These are phyloP conservation scores for Combretum micranthum DNA, from an alignment of 345 rosid genomes.

Conservation along the genomic window DNA sequence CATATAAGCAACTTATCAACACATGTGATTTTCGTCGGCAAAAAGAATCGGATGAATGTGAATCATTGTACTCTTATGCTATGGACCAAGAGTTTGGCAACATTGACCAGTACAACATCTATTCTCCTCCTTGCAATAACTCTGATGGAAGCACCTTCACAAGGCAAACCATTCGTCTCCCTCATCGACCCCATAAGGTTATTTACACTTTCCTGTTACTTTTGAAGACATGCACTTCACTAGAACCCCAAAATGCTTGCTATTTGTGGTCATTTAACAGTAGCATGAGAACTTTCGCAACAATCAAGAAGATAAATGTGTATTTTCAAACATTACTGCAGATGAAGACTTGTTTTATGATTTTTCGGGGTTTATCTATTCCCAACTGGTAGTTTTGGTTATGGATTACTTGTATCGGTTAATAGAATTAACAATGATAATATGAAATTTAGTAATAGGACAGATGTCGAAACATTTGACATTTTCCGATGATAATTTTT, in stretches of 20 bases:
- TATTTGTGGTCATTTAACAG: too few relatives aligned
- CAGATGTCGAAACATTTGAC: too few relatives aligned
- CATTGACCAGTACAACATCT: constrained; percentile 93
- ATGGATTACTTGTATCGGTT: too few relatives aligned
- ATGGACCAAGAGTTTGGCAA: constrained; percentile 96
- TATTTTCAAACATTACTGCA: too few relatives aligned
- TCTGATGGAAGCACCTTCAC: constrained; percentile 47
- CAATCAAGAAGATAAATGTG: too few relatives aligned
- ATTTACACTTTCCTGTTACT: too few relatives aligned
- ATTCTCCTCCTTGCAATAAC: constrained; percentile 82
- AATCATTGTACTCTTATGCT: constrained; percentile 75
- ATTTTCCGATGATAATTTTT: background rate
- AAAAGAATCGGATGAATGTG: constrained; percentile 84
- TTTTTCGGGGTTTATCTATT: background rate
- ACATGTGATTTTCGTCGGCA: constrained; percentile 75
- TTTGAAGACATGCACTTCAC: too few relatives aligned
- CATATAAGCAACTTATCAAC: constrained; percentile 70
- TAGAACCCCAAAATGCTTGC: too few relatives aligned
- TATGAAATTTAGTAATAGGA: too few relatives aligned
- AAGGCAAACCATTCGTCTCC: constrained; percentile 46
- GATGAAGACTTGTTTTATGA: background rate
- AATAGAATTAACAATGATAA: too few relatives aligned
- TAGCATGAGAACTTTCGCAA: too few relatives aligned
- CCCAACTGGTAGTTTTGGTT: too few relatives aligned
- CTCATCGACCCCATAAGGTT: constrained; percentile 58